These are phyloP conservation scores for Scheffersomyces amazonensis DNA, from an alignment of 805 yeast species.

Conservation along the genomic window DNA sequence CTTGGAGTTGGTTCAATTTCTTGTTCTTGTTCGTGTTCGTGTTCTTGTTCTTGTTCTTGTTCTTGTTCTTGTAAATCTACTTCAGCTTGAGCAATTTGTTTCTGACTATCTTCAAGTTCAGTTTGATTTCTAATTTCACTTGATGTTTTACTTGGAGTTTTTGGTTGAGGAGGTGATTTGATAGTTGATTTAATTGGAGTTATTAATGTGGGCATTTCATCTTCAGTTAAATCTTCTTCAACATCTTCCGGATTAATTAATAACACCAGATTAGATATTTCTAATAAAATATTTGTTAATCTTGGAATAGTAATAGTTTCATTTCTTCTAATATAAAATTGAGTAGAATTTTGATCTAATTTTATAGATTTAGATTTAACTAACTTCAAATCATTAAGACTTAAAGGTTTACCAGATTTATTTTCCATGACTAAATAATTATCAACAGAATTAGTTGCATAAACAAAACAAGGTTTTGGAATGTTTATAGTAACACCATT, in stretches of 20 bases:
- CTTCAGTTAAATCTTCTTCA: conserved; percentile 45
- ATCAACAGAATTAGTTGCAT: conserved; percentile 16
- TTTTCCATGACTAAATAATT: conserved; percentile 21
- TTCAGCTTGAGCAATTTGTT: background rate
- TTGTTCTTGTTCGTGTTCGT: conserved; percentile 1
- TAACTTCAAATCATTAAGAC: conserved; percentile 8
- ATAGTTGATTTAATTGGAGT: conserved; percentile 2
- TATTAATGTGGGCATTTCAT: conserved; percentile 28
- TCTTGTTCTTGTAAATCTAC: background rate
- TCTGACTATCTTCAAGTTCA: background rate
- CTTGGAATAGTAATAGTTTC: conserved; percentile 68
- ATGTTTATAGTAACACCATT: conserved; percentile 74
- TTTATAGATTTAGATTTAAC: conserved; percentile 25
- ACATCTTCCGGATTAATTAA: conserved; percentile 47
- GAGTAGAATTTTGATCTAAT: conserved; percentile 43
- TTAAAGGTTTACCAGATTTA: conserved; percentile 19
- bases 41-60: background rate
- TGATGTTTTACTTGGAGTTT: background rate
- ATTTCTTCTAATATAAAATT: conserved; percentile 54
- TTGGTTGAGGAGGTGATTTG: background rate
- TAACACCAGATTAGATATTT: conserved; percentile 65
- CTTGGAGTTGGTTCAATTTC: conserved; percentile 6
- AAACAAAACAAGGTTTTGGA: conserved; percentile 46
- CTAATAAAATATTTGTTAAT: conserved; percentile 58
- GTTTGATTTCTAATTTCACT: background rate